A percentile compares a stretch with the other conserved stretches of the same genome.
These are phyloP conservation scores for Barnettozyma sp. DNA, from an alignment of 805 yeast genomes.

Conservation along the genomic window DNA sequence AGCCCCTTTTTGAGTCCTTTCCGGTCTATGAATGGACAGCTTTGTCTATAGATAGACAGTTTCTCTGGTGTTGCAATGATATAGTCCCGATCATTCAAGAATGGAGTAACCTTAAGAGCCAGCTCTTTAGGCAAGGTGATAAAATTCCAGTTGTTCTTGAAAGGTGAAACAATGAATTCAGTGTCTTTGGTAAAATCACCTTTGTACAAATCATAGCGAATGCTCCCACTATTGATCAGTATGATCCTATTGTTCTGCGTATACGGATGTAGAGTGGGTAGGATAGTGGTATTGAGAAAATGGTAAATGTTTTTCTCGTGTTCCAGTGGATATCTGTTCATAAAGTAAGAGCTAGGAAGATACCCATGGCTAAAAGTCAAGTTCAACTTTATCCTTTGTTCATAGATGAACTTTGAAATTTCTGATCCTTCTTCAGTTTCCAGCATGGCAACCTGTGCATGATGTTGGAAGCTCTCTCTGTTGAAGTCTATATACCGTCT, in stretches of 20 bases:
- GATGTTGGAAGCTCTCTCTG: conserved; percentile 59
- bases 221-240: conserved; percentile 78
- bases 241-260: conserved; percentile 36
- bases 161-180: conserved; percentile 80
- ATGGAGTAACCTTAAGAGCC: conserved; percentile 47
- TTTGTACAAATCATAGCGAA: conserved; percentile 77
- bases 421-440: conserved; percentile 48
- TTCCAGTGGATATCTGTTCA: conserved; percentile 59
- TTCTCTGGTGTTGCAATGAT: conserved; percentile 26
- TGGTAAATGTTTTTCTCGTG: conserved; percentile 51
- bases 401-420: conserved; percentile 38
- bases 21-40: conserved; percentile 14
- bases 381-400: conserved; percentile 40
- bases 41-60: conserved; percentile 3
- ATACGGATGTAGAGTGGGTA: conserved; percentile 39
- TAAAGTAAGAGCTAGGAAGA: conserved; percentile 60
- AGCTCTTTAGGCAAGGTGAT: conserved; percentile 50
- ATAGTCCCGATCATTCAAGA: conserved; percentile 51
- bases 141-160: conserved; percentile 70
- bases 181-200: conserved; percentile 81
- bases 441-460: conserved; percentile 38
- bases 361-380: conserved; percentile 54
- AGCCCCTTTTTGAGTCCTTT: conserved; percentile 53
- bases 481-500: conserved; percentile 84
- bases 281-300: conserved; percentile 49